These are phyloP conservation scores for Yamadazyma sp. DNA, from an alignment of 1,139 yeast genomes.

Conservation along the genomic window DNA sequence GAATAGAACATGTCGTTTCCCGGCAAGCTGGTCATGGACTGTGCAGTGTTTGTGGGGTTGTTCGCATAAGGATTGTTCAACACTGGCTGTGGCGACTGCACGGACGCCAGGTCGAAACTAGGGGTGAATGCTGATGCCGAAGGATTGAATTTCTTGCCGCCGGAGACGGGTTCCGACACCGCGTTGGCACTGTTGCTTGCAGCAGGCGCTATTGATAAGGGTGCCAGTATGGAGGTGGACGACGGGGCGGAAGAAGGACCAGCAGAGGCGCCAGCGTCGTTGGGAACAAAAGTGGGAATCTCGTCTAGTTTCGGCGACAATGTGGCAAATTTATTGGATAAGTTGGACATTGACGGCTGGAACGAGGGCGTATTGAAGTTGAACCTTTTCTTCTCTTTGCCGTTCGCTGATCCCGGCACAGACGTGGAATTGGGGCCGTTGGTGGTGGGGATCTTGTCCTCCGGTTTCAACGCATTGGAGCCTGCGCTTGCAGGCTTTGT, in stretches of 20 bases:
- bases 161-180: not conserved
- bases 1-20: constrained; percentile 14
- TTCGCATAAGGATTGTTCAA: constrained; percentile 9
- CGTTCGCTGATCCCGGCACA: constrained; percentile 7
- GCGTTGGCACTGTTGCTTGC: not conserved
- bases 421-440: constrained; percentile 1
- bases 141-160: constrained; percentile 29
- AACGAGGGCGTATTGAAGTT: constrained; percentile 68
- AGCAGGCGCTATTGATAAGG: no score
- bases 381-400: constrained; percentile 33
- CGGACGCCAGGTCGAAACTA: constrained; percentile 11
- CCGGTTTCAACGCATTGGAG: not conserved
- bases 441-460: not conserved
- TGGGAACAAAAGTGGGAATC: constrained; percentile 59
- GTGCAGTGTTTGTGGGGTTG: constrained; percentile 10
- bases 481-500: constrained; percentile 3
- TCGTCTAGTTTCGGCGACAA: constrained; percentile 57
- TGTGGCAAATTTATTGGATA: constrained; percentile 43
- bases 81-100: constrained; percentile 4
- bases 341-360: constrained; percentile 43
- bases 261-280: not conserved
- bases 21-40: constrained; percentile 8
- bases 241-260: not conserved
- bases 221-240: not conserved
- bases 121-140: constrained; percentile 40